Conservation (phyloP, 257 asterid species). For the Solanum habrochaites region DNA sequence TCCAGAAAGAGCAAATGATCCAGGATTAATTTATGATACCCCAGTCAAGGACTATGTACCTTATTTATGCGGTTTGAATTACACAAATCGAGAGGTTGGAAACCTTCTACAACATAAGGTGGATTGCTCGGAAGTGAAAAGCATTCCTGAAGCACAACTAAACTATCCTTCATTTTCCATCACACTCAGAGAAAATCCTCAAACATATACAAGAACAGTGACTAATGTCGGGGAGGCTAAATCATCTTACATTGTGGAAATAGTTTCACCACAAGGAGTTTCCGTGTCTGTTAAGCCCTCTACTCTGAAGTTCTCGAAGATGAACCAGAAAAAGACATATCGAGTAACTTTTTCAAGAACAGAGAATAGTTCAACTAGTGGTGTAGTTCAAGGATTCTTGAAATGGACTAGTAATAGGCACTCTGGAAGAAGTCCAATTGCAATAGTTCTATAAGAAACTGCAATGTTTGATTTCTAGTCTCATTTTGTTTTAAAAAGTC, state of each 20-base stretch:
- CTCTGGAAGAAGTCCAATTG: slow-evolving; percentile 26
- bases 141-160: slow-evolving; percentile 13
- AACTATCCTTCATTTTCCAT: slow-evolving; percentile 17
- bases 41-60: slow-evolving; percentile 29
- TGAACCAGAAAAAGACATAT: slow-evolving; percentile 17
- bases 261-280: slow-evolving; percentile 13
- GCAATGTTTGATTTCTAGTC: not conserved
- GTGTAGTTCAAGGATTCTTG: slow-evolving; percentile 24
- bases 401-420: slow-evolving; percentile 25
- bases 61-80: slow-evolving; percentile 38
- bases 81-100: slow-evolving; percentile 15
- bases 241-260: slow-evolving; percentile 13
- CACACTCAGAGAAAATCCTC: not conserved
- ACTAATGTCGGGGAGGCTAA: slow-evolving; percentile 26
- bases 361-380: not conserved
- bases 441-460: not conserved
- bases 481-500: not conserved
- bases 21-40: slow-evolving; percentile 40
- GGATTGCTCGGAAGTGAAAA: slow-evolving; percentile 3
- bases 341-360: slow-evolving; percentile 10
- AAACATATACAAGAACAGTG: slow-evolving; percentile 26
- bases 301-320: slow-evolving; percentile 2
- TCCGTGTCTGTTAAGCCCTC: slow-evolving; percentile 20
- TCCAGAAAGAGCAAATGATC: slow-evolving; percentile 29
- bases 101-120: slow-evolving; percentile 3